Evolutionary conservation across 805 yeast genomes (phyloP), one percentile per base, ranked within the genome.

Genomic region (Candida boidinii): DNA sequence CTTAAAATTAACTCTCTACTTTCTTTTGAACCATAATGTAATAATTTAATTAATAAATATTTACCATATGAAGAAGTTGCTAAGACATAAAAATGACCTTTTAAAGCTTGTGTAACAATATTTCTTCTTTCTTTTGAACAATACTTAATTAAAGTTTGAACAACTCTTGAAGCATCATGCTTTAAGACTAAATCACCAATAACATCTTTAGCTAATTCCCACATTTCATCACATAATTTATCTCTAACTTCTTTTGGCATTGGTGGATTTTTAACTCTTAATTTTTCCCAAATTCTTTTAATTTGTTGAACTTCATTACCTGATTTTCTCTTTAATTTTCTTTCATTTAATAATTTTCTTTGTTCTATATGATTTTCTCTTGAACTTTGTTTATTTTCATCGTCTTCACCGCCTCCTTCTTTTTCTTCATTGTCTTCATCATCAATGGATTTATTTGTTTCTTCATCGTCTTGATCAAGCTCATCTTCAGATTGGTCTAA

Each of bases 151-250:
- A 90, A 70, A 2, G 96, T 87, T 61, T 90, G 98, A 26, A 90
- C 94, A 35, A 90, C 90, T 63, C 98, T 75, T 17, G 96, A 85
- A 8, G 96, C 90, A 66, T 90, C 97, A 54, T 90, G 98, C 64
- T 92, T 87, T 62, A 90, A 58, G 22, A 90, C 96, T 44, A 90
- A 69, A 48, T 90, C 96, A 41, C 73, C 73, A 36, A 87, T 70
- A 33, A 78, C 76, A 48, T 80, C 86, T 48, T 81, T 74, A 31
- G 94, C 66, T 39, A 85, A 68, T 17, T 70, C 78, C 95, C 96
- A 88, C 28, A 84, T 76, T 59, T 88, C 90, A 46, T 80, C 70
- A 45, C 88, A 76, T 33, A 87, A 64, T 56, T 80, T 79, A 41
- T 79, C 80, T 55, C 96, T 76, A 12, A 76, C 69, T 38, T 70